A percentile compares a stretch with the other conserved stretches of the same genome.
Evolutionary conservation across 1,139 yeast species (phyloP).

Genomic region (Meyerozyma guilliermondii): DNA sequence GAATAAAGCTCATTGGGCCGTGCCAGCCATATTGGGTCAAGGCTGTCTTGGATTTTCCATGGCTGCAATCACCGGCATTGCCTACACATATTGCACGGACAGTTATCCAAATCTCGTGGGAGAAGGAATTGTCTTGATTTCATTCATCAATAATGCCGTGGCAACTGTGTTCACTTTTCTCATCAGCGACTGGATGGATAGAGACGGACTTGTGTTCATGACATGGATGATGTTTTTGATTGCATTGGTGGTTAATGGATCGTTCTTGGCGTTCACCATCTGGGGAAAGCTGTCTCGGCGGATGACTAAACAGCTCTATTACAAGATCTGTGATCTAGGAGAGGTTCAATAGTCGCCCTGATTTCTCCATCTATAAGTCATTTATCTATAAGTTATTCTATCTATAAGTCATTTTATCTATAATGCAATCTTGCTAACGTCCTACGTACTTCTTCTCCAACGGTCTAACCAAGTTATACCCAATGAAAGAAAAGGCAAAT

Average conservation of each 20-base stretch:
- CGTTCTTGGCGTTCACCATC: conserved; percentile 6
- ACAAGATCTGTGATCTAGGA: neutral
- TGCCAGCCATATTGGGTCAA: conserved; percentile 53
- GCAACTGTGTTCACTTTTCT: conserved; percentile 80
- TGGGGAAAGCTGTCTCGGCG: conserved; percentile 10
- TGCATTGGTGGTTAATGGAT: conserved; percentile 8
- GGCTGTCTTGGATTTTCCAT: conserved; percentile 70
- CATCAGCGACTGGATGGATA: conserved; percentile 1
- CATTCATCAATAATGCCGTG: conserved; percentile 71
- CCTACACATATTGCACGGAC: conserved; percentile 68
- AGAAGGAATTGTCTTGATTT: conserved; percentile 85
- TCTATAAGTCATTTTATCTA: neutral
- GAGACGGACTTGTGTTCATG: conserved; percentile 47
- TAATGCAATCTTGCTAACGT: conserved; percentile 4
- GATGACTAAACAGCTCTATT: conserved; percentile 7
- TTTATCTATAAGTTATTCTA: neutral
- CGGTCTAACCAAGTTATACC: conserved; percentile 10
- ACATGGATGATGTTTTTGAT: conserved; percentile 43
- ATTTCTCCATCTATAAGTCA: neutral
- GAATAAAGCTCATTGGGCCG: conserved; percentile 50
- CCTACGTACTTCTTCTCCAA: conserved; percentile 12
- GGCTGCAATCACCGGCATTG: conserved; percentile 72
- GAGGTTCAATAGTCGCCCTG: neutral
- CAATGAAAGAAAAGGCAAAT: conserved; percentile 11
- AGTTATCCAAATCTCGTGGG: conserved; percentile 69